Percentiles rank a stretch among this genome's conserved stretches.
Conservation (phyloP, 108 stramenopile species). For the Pseudonitzschia multiseries region DNA sequence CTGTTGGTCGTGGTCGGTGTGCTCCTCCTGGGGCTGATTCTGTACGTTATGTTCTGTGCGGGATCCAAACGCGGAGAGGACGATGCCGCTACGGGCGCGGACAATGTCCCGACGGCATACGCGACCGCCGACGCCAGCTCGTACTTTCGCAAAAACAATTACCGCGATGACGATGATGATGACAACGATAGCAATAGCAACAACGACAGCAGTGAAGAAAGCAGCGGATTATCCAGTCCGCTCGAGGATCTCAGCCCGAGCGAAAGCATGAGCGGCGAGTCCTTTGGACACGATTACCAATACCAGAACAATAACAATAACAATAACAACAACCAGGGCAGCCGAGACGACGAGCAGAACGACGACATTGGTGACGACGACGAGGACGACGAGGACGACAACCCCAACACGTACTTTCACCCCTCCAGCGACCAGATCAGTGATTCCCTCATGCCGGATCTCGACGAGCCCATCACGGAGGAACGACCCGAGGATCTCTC, state of each 20-base stretch:
- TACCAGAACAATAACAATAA: neutral
- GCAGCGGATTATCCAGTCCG: neutral
- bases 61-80: neutral
- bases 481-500: neutral
- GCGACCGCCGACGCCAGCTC: too few species aligned
- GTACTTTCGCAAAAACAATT: neutral
- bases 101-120: too few species aligned
- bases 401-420: neutral
- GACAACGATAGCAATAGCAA: neutral
- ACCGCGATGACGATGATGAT: neutral
- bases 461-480: constrained; percentile 7
- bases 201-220: neutral
- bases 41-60: neutral
- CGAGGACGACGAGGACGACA: neutral
- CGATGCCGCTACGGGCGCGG: neutral
- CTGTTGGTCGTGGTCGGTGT: neutral
- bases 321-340: neutral
- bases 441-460: neutral
- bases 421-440: neutral
- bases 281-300: neutral
- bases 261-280: neutral
- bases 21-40: neutral
- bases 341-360: too few species aligned
- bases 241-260: neutral
- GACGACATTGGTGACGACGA: too few species aligned